Evolutionary conservation across 139 green algal species (phyloP), one percentile per base, ranked within the genome.

Genomic region (Closterium sp.): DNA sequence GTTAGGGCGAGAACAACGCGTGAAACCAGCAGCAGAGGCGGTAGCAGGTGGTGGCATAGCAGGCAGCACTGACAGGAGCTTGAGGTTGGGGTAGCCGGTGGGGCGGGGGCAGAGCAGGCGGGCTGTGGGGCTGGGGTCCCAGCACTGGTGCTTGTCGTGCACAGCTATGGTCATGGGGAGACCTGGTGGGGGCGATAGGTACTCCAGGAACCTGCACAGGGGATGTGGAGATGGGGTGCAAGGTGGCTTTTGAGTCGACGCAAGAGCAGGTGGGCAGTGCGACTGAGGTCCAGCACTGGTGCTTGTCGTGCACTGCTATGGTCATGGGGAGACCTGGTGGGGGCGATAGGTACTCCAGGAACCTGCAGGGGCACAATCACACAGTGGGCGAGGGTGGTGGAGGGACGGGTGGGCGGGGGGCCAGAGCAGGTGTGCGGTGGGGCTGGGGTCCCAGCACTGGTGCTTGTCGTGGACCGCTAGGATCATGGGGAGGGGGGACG

Each of bases 111-210:
- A 84, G 27, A 30, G 28, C 88, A 73, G n/a, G 24, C 88, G 88
- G 0, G 24, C 88, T 19, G n/a, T 31, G 27, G n/a, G 28, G n/a
- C 10, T 31, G 28, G 38, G 13, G 45, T 84, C 45, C 88, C 88
- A 90, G 88, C 28, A 73, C 28, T 90, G 88, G n/a, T 90, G 28
- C n/a, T 84, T 62, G 29, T 90, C 28, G 30, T 90, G 88, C 19
- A 29, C 38, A 6, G 88, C 88, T 62, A 90, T 38, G 28, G 88
- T 90, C 42, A 90, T 31, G 30, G 88, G 88, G 88, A 38, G 27
- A 4, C 21, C 13, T 29, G 19, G 0, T 19, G n/a, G n/a, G n/a
- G 28, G 84, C 10, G n/a, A 87, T 22, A 31, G 28, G 32, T 87
- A 87, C 84, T 28, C 84, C 84, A 87, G 28, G 84, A 87, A 87